Evolutionary conservation across 768 basidiomycete species (phyloP).

Genomic region (Artomyces pyxidatus): DNA sequence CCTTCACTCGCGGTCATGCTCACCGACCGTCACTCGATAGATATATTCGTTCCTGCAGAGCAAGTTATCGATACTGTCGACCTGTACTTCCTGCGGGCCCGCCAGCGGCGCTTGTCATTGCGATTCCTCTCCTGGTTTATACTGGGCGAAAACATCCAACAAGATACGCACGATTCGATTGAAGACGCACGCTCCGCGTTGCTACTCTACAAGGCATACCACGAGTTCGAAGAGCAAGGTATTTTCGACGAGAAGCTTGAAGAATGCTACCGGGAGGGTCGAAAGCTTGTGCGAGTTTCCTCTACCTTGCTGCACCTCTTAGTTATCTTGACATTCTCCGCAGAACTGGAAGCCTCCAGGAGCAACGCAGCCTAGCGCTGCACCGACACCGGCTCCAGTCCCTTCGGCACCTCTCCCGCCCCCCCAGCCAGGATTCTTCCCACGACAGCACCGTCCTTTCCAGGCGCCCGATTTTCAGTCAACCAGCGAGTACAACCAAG

Average conservation of each 20-base stretch:
- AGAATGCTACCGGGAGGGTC: slow-evolving; percentile 71
- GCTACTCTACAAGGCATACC: slow-evolving; percentile 75
- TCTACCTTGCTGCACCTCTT: not conserved
- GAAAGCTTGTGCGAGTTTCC: slow-evolving; percentile 51
- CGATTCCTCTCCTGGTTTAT: slow-evolving; percentile 93
- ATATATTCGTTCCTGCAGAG: slow-evolving; percentile 91
- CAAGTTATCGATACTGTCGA: slow-evolving; percentile 98
- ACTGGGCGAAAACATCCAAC: slow-evolving; percentile 87
- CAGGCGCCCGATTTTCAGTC: too few relatives aligned
- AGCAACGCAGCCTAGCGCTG: too few relatives aligned
- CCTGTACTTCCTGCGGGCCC: slow-evolving; percentile 76
- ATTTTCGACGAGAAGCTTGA: slow-evolving; percentile 85
- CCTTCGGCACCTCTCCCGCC: too few relatives aligned
- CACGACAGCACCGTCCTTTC: too few relatives aligned
- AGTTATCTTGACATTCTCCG: not conserved
- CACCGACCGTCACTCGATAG: slow-evolving; percentile 31
- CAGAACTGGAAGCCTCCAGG: slow-evolving; percentile 62
- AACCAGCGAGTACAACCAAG: too few relatives aligned
- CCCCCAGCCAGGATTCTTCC: too few relatives aligned
- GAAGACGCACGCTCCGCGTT: slow-evolving; percentile 90
- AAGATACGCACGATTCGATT: slow-evolving; percentile 95
- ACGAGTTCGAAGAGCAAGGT: slow-evolving; percentile 64
- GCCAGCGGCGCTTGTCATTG: slow-evolving; percentile 84
- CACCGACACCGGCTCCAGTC: too few relatives aligned
- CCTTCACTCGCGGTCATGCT: not conserved